Percentiles rank a stretch among this genome's conserved stretches.
Evolutionary conservation across 2,329 filamentous ascomycete species (phyloP).

Genomic region (Xylaria digitata): DNA sequence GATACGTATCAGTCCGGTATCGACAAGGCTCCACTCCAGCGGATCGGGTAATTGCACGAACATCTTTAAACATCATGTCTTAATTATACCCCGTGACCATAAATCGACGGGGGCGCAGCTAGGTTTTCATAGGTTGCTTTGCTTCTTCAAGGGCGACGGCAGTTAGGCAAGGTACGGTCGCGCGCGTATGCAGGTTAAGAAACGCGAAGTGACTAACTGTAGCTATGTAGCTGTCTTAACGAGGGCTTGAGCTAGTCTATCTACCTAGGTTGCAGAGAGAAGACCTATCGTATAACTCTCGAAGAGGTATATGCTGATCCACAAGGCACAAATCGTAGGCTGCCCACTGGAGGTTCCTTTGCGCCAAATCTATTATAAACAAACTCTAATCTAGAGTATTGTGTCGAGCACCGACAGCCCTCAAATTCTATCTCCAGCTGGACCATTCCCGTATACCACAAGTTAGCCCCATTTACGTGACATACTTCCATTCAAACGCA

Average conservation of each 20-base stretch:
- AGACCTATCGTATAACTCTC: not conserved
- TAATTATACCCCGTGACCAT: not conserved
- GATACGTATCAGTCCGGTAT: conserved; percentile 18
- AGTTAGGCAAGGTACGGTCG: not conserved
- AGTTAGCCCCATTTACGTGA: not conserved
- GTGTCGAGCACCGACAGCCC: not conserved
- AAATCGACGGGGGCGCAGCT: not conserved
- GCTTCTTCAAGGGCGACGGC: not conserved
- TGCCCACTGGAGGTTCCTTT: not conserved
- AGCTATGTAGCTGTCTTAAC: not conserved
- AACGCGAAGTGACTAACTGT: not conserved
- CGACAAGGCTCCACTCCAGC: conserved; percentile 13
- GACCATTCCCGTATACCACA: not conserved
- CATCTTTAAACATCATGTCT: not conserved
- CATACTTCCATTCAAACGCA: not conserved
- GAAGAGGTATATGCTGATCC: not conserved
- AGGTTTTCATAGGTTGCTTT: too few species aligned
- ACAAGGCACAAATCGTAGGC: not conserved
- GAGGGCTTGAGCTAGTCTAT: not conserved
- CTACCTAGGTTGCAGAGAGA: not conserved
- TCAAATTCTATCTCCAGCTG: not conserved
- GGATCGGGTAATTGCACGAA: not conserved
- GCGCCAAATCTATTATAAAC: conserved; percentile 20
- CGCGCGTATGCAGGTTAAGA: not conserved
- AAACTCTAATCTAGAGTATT: conserved; percentile 15